Base-by-base conservation (phyloP, 306 rosid species). In the Fagus crenata region DNA sequence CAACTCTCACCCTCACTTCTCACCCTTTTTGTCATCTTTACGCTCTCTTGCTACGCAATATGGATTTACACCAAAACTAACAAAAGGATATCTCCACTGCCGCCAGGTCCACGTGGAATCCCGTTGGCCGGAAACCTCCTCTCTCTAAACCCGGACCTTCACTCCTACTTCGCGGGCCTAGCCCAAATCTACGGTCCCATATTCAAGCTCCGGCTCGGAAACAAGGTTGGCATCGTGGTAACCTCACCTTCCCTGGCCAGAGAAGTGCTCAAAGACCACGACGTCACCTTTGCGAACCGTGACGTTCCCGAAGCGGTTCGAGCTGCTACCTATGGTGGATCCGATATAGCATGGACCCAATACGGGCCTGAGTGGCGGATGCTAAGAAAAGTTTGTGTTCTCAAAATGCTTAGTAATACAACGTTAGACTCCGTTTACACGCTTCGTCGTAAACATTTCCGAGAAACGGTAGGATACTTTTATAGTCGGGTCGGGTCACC, bases 301-400 rank as follows among this genome's bases (percentile, higher is more conserved):
- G 98, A 92, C 81, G 91, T 92, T 1, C 87, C 96, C 0, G 85
- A 53, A 0, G 89, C 87, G 0, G 96, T 43, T 0, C 53, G 72
- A 31, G 65, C 74, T 2, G 76, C 83, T 0, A 2, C 82, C 0
- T 86, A 89, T 77, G 96, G 91, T 2, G 93, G 96, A 1, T 3
- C 6, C 1, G 92, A 92, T 77, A 87, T 90, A 1, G 91, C 31
- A 0, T 95, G 93, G 97, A 87, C 56, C 0, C 97, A 88, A 1
- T 89, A 92, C 39, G 97, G 96, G 2, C 63, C 88, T 0, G 91
- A 95, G 51, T 95, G 97, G 98, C 80, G 97, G 53, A 92, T 87
- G 98, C 53, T 92, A 79, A 67, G 98, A 36, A 95, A 89, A 78
- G 86, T 90, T 1, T 84, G 88, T 41, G 87, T 79, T 12, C 15